A percentile compares a stretch with the other conserved stretches of the same genome.
These are phyloP conservation scores for Scytalidium lignicola DNA, from an alignment of 2,329 filamentous ascomycete species.

Conservation along the genomic window DNA sequence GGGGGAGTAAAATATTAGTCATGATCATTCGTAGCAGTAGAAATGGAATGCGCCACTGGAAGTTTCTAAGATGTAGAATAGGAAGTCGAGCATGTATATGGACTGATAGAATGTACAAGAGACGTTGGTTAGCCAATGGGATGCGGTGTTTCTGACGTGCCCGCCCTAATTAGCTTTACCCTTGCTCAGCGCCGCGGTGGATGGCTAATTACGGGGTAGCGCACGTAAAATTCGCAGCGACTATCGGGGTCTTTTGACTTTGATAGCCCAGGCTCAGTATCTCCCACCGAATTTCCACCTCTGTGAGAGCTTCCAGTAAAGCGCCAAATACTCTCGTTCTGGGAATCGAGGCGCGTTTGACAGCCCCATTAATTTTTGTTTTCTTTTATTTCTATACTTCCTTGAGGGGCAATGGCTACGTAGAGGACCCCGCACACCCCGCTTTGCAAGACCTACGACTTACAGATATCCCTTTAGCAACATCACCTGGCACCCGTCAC, in stretches of 20 bases:
- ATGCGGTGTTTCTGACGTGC: background rate
- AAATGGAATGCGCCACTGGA: too few relatives aligned
- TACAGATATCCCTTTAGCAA: constrained; percentile 51
- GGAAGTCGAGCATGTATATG: background rate
- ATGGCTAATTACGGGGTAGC: background rate
- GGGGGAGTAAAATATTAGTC: too few relatives aligned
- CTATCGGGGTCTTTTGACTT: background rate
- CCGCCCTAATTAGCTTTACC: too few relatives aligned
- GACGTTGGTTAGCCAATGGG: background rate
- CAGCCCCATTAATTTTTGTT: too few relatives aligned
- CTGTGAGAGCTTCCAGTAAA: too few relatives aligned
- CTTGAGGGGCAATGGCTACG: constrained; percentile 9
- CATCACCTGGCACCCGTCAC: constrained; percentile 81
- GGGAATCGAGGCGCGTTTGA: too few relatives aligned
- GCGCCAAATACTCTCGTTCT: too few relatives aligned
- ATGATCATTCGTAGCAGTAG: too few relatives aligned
- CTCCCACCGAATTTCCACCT: too few relatives aligned
- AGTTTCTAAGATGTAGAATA: too few relatives aligned
- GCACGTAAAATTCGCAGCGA: background rate
- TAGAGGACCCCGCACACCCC: constrained; percentile 3
- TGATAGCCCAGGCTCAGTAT: background rate
- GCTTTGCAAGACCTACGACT: constrained; percentile 1
- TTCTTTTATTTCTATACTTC: background rate
- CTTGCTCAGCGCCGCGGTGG: background rate
- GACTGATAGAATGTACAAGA: background rate